Evolutionary conservation across 306 rosid species (phyloP).

Genomic region (Vigna unguiculata): DNA sequence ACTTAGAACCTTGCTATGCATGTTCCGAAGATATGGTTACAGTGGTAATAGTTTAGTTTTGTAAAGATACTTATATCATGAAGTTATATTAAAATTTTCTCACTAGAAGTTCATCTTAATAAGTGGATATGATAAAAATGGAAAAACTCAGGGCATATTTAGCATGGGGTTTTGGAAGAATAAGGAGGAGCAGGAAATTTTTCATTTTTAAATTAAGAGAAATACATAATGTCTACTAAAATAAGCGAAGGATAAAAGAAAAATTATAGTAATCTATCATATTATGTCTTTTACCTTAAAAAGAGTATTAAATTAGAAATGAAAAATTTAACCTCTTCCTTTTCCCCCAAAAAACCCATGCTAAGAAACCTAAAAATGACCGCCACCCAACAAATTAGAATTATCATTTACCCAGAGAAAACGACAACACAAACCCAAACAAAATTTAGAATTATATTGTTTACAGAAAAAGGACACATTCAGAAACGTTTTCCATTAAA

Average conservation of each 20-base stretch:
- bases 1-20: constrained; percentile 39
- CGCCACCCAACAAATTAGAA: constrained; percentile 3
- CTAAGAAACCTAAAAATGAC: constrained; percentile 21
- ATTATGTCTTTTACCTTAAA: not conserved
- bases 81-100: constrained; percentile 35
- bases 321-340: not conserved
- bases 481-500: not conserved
- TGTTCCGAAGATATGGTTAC: constrained; percentile 29
- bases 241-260: not conserved
- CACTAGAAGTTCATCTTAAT: constrained; percentile 22
- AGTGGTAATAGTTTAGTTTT: constrained; percentile 11
- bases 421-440: constrained; percentile 30
- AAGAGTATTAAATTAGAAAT: not conserved
- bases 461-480: constrained; percentile 26
- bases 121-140: constrained; percentile 13
- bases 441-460: constrained; percentile 17
- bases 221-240: not conserved
- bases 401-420: constrained; percentile 16
- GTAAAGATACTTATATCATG: constrained; percentile 1
- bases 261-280: not conserved
- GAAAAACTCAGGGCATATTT: not conserved
- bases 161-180: not conserved
- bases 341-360: not conserved
- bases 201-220: not conserved
- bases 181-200: not conserved